Percentiles rank a stretch among this genome's conserved stretches.
These are phyloP conservation scores for Xylariaceae sp. DNA, from an alignment of 2,329 filamentous ascomycete genomes.

Conservation along the genomic window DNA sequence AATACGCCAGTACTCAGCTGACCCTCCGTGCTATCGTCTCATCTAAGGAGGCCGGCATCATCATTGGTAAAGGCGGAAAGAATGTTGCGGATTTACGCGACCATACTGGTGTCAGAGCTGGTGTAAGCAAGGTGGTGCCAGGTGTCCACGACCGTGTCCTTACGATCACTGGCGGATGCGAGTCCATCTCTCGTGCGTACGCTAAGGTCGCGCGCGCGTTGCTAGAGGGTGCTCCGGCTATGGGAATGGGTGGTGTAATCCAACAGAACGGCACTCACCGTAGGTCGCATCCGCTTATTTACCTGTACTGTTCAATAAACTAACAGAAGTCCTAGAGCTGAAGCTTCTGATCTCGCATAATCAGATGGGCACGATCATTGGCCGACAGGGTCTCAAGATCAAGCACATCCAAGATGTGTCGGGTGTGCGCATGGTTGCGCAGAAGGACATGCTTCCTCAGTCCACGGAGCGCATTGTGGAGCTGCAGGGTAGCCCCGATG, in stretches of 20 bases:
- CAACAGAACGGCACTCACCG: slow-evolving; percentile 88
- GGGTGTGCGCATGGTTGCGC: slow-evolving; percentile 96
- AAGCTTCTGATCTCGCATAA: slow-evolving; percentile 99
- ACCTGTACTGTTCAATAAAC: not conserved
- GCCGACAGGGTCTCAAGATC: slow-evolving; percentile 93
- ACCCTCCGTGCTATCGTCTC: slow-evolving; percentile 97
- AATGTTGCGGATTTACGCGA: slow-evolving; percentile 96
- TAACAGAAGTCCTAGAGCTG: slow-evolving; percentile 59
- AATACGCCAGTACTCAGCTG: slow-evolving; percentile 87
- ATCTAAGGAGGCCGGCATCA: slow-evolving; percentile 97
- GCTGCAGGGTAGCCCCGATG: slow-evolving; percentile 88
- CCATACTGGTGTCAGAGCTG: slow-evolving; percentile 95
- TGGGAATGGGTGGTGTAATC: slow-evolving; percentile 92
- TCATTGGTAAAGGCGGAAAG: slow-evolving; percentile 98
- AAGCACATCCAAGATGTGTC: slow-evolving; percentile 98
- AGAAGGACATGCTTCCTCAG: slow-evolving; percentile 99
- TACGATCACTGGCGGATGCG: slow-evolving; percentile 86
- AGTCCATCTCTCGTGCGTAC: slow-evolving; percentile 86
- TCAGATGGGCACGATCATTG: slow-evolving; percentile 99
- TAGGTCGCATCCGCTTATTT: slow-evolving; percentile 45
- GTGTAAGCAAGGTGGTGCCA: slow-evolving; percentile 97
- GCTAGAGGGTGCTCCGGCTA: slow-evolving; percentile 85
- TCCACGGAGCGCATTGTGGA: slow-evolving; percentile 98
- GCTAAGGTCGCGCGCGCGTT: slow-evolving; percentile 86
- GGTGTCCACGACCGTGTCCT: slow-evolving; percentile 96